A percentile compares a stretch with the other conserved stretches of the same genome.
Evolutionary conservation across 768 basidiomycete species (phyloP).

Genomic region (Lenzites betulinus): DNA sequence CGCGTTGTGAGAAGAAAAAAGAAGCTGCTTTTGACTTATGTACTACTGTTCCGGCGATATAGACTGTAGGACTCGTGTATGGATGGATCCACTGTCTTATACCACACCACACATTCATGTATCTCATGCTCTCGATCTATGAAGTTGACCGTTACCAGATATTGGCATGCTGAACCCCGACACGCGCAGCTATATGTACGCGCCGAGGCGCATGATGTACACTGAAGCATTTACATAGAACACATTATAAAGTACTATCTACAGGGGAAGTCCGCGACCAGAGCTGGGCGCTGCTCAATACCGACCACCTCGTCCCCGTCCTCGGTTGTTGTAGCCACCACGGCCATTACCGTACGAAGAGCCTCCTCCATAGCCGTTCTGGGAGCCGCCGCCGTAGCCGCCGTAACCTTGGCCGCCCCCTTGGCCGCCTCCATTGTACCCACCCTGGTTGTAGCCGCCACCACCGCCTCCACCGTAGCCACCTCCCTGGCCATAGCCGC

Average conservation of each 20-base stretch:
- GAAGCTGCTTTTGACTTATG: background rate
- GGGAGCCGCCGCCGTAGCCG: conserved; percentile 25
- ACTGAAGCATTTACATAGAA: conserved; percentile 10
- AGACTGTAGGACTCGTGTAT: background rate
- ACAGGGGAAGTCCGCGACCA: conserved; percentile 11
- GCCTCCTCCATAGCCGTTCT: conserved; percentile 18
- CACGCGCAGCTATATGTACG: background rate
- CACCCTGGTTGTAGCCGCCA: conserved; percentile 34
- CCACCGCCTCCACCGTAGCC: conserved; percentile 33
- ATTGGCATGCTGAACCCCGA: background rate
- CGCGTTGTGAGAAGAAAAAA: background rate
- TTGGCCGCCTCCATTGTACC: conserved; percentile 31
- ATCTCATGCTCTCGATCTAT: background rate
- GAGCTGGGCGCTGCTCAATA: conserved; percentile 29
- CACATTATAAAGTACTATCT: conserved; percentile 16
- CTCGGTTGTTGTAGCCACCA: conserved; percentile 43
- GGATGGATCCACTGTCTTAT: background rate
- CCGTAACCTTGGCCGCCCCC: conserved; percentile 20
- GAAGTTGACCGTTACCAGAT: background rate
- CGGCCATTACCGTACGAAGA: conserved; percentile 19
- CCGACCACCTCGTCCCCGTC: conserved; percentile 54
- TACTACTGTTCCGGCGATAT: background rate
- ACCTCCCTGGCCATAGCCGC: conserved; percentile 29
- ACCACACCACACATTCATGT: conserved; percentile 2
- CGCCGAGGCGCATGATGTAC: background rate